Evolutionary conservation across 2,329 filamentous ascomycete species (phyloP), one percentile per base, ranked within the genome.

Genomic region (Endoconidiophora laricicola): DNA sequence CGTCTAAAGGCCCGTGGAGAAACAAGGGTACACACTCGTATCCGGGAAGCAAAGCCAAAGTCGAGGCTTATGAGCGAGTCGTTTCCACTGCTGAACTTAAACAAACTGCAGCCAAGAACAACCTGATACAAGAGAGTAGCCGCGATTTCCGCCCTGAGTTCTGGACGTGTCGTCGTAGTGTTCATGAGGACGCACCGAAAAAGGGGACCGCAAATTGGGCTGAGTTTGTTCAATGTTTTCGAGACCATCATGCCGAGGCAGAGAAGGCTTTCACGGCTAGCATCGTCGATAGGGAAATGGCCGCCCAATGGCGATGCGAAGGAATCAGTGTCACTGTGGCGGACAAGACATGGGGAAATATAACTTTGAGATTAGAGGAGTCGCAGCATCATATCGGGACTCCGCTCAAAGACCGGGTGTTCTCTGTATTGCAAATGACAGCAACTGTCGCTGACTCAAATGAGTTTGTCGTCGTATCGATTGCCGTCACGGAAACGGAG

Each of bases 371-470:
- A 56, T 65, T 83, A 20, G 71, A 73, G 54, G 78, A 85, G 64
- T 82, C 83, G 69, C 71, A 72, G 50, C 82, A 86, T 60, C 67
- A 68, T 43, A 69, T 86, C 48, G 72, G 73, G 0, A 65, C 68
- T 2, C 69, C 76, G n/a, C 66, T 86, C 6, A 69, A 70, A 52
- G 72, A 79, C 55, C 76, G 83, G 46, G 72, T 75, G 2, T 87
- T 86, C 56, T 71, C 78, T 14, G 76, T 81, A 2, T 60, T 86
- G 46, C 75, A 84, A 59, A 65, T 82, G 50, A 76, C 76, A 38
- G 55, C 36, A 6, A 54, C 52, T 4, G 44, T 44, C 14, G 58
- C 52, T n/a, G 60, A 56, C n/a, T 57, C 54, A 16, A 57, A 37
- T 63, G 72, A 77, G 58, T 74, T 80, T 51, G 49, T 78, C 6